Evolutionary conservation across 805 yeast genomes (phyloP), one percentile per base, ranked within the genome.

Genomic region (Peterozyma xylosa): DNA sequence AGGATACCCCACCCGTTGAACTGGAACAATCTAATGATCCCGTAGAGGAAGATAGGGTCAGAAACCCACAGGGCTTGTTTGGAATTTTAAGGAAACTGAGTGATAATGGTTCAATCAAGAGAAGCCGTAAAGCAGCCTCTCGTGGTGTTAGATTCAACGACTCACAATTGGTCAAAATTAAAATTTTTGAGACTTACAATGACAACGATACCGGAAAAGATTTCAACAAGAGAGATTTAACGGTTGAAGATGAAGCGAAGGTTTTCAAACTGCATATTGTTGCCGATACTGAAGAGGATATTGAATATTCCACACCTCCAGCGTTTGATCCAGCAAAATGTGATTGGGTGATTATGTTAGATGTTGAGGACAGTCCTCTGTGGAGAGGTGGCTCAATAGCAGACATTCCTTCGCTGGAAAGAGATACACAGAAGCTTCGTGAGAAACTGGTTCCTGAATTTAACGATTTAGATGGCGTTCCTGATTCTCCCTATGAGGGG

Each of bases 121-220:
- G 39, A 14, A 29, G 33, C 6, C 16, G 47, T n/a, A 41, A 40
- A 30, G 42, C 41, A 3, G 38, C 37, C 6, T 11, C 36, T n/a
- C 33, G 30, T 27, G 47, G 47, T 11, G 47, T 45, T 3, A 33
- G 44, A 16, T 45, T 45, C 37, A 45, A 45, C n/a, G 44, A 41
- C 13, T 30, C 11, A 7, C 33, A 41, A 7, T 45, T 45, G 39
- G 47, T 41, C 11, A n/a, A 17, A 10, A 35, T 45, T 2, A 41
- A 33, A 15, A 7, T 21, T 21, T 21, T 21, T 21, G 27, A 21
- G 27, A 3, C 38, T 30, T 39, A 40, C 36, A 17, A 14, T 11
- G 38, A 27, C 7, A n/a, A 38, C 14, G 37, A 37, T 34, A 42
- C 37, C 11, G 16, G 42, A 11, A n/a, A 41, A 9, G 15, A 27